Conservation (phyloP, 768 basidiomycete species). For the Scleroderma citrinum region DNA sequence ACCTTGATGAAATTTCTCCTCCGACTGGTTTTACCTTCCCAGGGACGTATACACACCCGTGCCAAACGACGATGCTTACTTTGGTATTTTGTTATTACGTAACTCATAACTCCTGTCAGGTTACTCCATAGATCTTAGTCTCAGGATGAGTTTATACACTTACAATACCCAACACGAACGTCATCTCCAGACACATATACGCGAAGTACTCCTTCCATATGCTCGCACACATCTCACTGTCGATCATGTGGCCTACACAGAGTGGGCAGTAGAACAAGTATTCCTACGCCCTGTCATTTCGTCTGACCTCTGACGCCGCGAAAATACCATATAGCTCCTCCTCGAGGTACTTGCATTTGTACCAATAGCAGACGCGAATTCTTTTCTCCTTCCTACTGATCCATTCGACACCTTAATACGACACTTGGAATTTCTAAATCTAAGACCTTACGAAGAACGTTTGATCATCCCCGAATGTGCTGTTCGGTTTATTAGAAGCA, state of each 20-base stretch:
- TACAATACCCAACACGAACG: neutral
- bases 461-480: constrained; percentile 29
- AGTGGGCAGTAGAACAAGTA: constrained; percentile 43
- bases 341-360: constrained; percentile 35
- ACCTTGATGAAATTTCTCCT: too few relatives aligned
- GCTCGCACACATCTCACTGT: constrained; percentile 46
- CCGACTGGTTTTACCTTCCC: too few relatives aligned
- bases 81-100: too few relatives aligned
- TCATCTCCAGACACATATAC: constrained; percentile 37
- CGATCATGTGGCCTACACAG: constrained; percentile 51
- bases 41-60: too few relatives aligned
- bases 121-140: too few relatives aligned
- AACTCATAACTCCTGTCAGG: too few relatives aligned
- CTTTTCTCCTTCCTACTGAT: constrained; percentile 48
- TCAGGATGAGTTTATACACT: too few relatives aligned
- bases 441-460: constrained; percentile 41
- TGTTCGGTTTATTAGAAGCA: constrained; percentile 13
- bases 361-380: constrained; percentile 45
- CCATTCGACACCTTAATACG: constrained; percentile 43
- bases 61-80: too few relatives aligned
- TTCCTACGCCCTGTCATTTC: neutral
- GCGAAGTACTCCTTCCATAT: constrained; percentile 49
- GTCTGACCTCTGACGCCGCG: neutral
- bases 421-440: constrained; percentile 26
- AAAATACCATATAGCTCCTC: constrained; percentile 32